A percentile compares a stretch with the other conserved stretches of the same genome.
Evolutionary conservation across 176 grass and related monocot genomes (phyloP).

Genomic region (Avena insularis): DNA sequence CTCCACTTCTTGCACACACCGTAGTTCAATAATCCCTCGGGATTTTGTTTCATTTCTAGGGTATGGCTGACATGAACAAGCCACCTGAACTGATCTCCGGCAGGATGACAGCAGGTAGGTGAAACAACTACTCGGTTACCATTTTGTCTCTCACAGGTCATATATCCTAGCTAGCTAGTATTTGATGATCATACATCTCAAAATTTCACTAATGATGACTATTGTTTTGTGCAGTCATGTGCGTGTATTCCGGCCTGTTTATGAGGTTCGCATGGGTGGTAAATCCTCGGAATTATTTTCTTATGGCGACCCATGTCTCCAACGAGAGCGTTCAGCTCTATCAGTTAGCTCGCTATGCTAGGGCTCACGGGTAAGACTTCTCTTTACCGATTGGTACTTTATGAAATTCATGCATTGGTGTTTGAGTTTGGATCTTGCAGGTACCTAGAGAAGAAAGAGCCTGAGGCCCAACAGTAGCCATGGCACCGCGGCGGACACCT

Average conservation of each 20-base stretch:
- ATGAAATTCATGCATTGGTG: not conserved
- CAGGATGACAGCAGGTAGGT: slow-evolving; percentile 72
- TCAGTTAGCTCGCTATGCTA: slow-evolving; percentile 81
- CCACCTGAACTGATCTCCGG: slow-evolving; percentile 82
- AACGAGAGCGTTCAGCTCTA: slow-evolving; percentile 55
- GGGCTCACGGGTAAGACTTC: slow-evolving; percentile 60
- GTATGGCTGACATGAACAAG: slow-evolving; percentile 57
- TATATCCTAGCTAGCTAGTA: not conserved
- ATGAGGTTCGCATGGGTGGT: slow-evolving; percentile 58
- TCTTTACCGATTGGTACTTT: not conserved
- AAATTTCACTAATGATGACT: slow-evolving; percentile 15
- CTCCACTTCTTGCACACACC: not conserved
- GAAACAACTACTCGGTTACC: not conserved
- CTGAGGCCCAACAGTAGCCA: slow-evolving; percentile 54
- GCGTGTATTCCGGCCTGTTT: slow-evolving; percentile 37
- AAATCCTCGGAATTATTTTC: slow-evolving; percentile 83
- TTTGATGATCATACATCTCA: not conserved
- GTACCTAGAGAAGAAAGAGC: slow-evolving; percentile 73
- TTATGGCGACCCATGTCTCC: slow-evolving; percentile 79
- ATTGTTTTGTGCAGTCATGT: slow-evolving; percentile 68
- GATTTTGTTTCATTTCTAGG: slow-evolving; percentile 20
- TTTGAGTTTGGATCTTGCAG: slow-evolving; percentile 43
- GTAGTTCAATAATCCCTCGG: not conserved
- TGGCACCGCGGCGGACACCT: not conserved
- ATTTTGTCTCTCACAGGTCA: not conserved